Conservation (phyloP, 352 stramenopile genomes). For the Elongisporangium senticosum region DNA sequence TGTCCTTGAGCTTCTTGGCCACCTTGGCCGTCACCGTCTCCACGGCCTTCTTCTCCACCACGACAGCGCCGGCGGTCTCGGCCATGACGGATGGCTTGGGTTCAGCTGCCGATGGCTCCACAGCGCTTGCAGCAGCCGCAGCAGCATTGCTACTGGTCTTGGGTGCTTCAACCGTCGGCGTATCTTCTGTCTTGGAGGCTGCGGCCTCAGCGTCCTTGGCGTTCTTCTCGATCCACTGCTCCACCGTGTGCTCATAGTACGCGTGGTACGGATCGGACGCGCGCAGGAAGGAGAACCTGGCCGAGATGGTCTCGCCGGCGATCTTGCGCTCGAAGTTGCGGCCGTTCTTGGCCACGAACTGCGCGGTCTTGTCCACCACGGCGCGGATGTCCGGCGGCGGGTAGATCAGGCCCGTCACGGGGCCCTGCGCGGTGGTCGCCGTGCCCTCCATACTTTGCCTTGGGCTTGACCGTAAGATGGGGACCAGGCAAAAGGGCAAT, state of each 20-base stretch:
- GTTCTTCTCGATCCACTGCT: conserved; percentile 64
- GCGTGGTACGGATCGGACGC: conserved; percentile 94
- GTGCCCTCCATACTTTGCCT: neutral
- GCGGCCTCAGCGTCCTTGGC: conserved; percentile 8
- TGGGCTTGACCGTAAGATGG: neutral
- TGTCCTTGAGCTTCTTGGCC: conserved; percentile 91
- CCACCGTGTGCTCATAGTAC: conserved; percentile 98
- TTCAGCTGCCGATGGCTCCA: conserved; percentile 9
- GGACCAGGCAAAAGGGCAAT: neutral
- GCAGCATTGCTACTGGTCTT: neutral
- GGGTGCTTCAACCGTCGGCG: conserved; percentile 13
- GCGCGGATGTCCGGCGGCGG: conserved; percentile 97
- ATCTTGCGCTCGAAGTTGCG: conserved; percentile 97
- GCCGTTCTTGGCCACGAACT: conserved; percentile 98
- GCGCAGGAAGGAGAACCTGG: conserved; percentile 98
- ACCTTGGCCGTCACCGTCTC: conserved; percentile 76
- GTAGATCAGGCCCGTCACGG: conserved; percentile 92
- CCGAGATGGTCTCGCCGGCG: conserved; percentile 91
- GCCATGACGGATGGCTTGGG: conserved; percentile 18
- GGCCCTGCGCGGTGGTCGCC: conserved; percentile 50
- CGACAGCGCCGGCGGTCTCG: conserved; percentile 30
- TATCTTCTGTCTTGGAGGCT: conserved; percentile 8
- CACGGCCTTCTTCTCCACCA: conserved; percentile 85
- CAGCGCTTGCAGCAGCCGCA: neutral
- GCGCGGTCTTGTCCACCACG: conserved; percentile 97